Conservation (phyloP, 2,329 filamentous ascomycete genomes). For the Sordariomycetes sp. region DNA sequence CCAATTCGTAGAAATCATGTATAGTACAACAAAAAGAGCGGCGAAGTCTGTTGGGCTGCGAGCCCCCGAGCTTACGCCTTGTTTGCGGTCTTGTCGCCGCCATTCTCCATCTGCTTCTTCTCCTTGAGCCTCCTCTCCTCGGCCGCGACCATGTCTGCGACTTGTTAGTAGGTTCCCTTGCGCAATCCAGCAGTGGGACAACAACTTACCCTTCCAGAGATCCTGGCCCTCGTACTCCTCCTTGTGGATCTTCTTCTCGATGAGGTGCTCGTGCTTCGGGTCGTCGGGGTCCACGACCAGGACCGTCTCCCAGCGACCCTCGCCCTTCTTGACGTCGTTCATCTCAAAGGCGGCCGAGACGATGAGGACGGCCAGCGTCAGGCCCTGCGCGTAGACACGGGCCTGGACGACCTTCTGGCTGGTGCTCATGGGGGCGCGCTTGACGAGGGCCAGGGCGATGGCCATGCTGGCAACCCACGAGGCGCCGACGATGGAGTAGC, state of each 20-base stretch:
- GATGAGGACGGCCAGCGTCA: slow-evolving; percentile 78
- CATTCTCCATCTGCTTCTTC: slow-evolving; percentile 12
- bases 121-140: slow-evolving; percentile 55
- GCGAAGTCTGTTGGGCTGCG: too few species aligned
- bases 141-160: slow-evolving; percentile 68
- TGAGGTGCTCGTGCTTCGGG: slow-evolving; percentile 70
- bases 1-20: too few species aligned
- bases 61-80: too few species aligned
- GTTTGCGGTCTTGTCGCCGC: too few species aligned
- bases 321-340: slow-evolving; percentile 65
- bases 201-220: slow-evolving; percentile 71
- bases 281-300: slow-evolving; percentile 73
- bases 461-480: slow-evolving; percentile 79
- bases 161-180: slow-evolving; percentile 6
- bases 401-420: slow-evolving; percentile 90
- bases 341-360: slow-evolving; percentile 76
- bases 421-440: slow-evolving; percentile 63
- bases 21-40: too few species aligned
- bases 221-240: slow-evolving; percentile 84
- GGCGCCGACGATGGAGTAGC: slow-evolving; percentile 76
- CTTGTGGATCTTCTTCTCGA: slow-evolving; percentile 82
- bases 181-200: not conserved
- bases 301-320: slow-evolving; percentile 76
- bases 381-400: slow-evolving; percentile 84
- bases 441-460: slow-evolving; percentile 64